A percentile compares a stretch with the other conserved stretches of the same genome.
Evolutionary conservation across 164 flowering plant genomes (phyloP).

Genomic region (Houttuynia cordata): DNA sequence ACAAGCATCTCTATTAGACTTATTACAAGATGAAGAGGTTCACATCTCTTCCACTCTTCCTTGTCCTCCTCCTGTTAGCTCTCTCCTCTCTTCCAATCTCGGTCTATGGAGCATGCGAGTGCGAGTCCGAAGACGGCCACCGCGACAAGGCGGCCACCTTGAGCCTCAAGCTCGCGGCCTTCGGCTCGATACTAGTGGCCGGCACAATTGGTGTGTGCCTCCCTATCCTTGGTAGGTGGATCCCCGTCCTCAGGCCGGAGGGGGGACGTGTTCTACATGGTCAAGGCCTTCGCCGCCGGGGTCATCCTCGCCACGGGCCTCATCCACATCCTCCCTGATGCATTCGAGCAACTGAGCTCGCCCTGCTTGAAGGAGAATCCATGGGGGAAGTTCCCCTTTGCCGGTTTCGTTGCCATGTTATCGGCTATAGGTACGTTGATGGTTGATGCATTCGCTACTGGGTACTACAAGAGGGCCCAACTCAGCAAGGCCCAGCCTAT

Average conservation of each 20-base stretch:
- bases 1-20: too few relatives aligned
- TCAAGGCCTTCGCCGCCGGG: constrained; percentile 24
- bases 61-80: too few relatives aligned
- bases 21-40: too few relatives aligned
- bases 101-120: neutral
- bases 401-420: constrained; percentile 12
- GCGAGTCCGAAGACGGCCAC: neutral
- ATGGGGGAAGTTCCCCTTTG: constrained; percentile 26
- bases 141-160: constrained; percentile 10
- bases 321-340: constrained; percentile 26
- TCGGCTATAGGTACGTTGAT: constrained; percentile 19
- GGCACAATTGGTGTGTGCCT: constrained; percentile 19
- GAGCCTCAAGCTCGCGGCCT: constrained; percentile 17
- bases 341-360: constrained; percentile 16
- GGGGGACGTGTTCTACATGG: constrained; percentile 11
- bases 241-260: constrained; percentile 18
- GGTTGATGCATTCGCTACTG: constrained; percentile 26
- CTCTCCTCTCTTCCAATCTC: neutral
- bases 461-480: neutral
- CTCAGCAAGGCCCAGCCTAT: constrained; percentile 4
- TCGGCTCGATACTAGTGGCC: constrained; percentile 14
- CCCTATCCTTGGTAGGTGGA: constrained; percentile 9
- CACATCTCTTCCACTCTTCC: too few relatives aligned
- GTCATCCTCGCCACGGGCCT: constrained; percentile 23
- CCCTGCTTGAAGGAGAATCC: constrained; percentile 18